Conservation (phyloP, 805 yeast genomes). For the Yamadazyma scolyti region DNA sequence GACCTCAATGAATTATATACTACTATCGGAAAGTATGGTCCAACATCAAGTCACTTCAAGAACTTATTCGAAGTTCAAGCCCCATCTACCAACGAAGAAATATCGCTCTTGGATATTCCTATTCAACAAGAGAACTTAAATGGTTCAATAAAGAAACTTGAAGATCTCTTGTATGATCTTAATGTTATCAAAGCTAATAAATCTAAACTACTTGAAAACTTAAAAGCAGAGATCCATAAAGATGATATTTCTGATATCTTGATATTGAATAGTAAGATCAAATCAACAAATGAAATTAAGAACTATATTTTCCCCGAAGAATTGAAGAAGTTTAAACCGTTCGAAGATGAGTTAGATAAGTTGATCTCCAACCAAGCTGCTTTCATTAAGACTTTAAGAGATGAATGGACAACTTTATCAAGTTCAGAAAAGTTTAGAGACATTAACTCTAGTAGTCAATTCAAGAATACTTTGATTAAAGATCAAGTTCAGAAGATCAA, state of each 20-base stretch:
- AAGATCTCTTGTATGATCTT: conserved; percentile 57
- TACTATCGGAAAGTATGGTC: conserved; percentile 38
- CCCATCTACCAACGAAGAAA: conserved; percentile 15
- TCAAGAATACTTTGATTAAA: conserved; percentile 28
- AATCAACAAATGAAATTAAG: conserved; percentile 54
- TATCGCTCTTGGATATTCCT: conserved; percentile 59
- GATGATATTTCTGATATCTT: conserved; percentile 84
- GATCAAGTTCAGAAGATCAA: conserved; percentile 34
- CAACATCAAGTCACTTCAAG: conserved; percentile 36
- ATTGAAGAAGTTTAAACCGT: conserved; percentile 70
- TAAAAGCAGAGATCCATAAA: conserved; percentile 65
- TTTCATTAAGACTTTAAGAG: conserved; percentile 32
- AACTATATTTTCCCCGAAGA: conserved; percentile 61
- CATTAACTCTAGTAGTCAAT: conserved; percentile 40
- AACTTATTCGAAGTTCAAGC: conserved; percentile 18
- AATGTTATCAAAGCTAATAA: conserved; percentile 64
- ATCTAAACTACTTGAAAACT: conserved; percentile 51
- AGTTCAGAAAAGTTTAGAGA: conserved; percentile 31
- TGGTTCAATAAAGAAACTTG: conserved; percentile 46
- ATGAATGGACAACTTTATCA: conserved; percentile 26
- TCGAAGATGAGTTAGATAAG: conserved; percentile 61
- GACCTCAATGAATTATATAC: conserved; percentile 22
- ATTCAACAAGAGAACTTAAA: conserved; percentile 9
- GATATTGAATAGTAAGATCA: conserved; percentile 57
- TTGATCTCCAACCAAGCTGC: conserved; percentile 63